Percentiles rank a stretch among this genome's conserved stretches.
phyloP scores from a whole-genome alignment of 2,329 filamentous ascomycete genomes.

The Scytalidium sp. region DNA sequence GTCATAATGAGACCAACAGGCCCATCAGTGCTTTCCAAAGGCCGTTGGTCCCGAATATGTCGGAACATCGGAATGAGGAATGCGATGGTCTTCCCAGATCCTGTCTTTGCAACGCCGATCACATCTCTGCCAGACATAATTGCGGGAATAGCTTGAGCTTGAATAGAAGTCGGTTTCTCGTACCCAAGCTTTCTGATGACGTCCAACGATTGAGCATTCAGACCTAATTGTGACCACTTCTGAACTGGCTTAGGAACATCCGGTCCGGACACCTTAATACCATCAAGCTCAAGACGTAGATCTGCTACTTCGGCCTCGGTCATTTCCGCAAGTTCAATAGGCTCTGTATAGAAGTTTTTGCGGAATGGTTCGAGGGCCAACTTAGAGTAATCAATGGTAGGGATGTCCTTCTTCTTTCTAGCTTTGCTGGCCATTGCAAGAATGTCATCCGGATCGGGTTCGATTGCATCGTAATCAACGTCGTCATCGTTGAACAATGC shows the following conservation, averaged over 20 bases:
- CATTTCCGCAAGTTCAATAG: conserved; percentile 77
- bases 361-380: conserved; percentile 81
- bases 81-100: conserved; percentile 94
- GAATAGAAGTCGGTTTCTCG: conserved; percentile 87
- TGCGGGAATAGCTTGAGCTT: conserved; percentile 89
- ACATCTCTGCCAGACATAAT: conserved; percentile 97
- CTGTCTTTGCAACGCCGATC: conserved; percentile 95
- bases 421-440: conserved; percentile 55
- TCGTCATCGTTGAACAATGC: conserved; percentile 90
- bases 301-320: conserved; percentile 80
- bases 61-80: conserved; percentile 97
- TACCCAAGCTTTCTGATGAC: conserved; percentile 80
- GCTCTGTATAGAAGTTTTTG: conserved; percentile 94
- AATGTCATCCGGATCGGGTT: conserved; percentile 61
- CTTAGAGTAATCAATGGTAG: conserved; percentile 81
- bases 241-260: conserved; percentile 90
- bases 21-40: conserved; percentile 79
- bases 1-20: conserved; percentile 88
- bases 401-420: conserved; percentile 95
- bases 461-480: conserved; percentile 58
- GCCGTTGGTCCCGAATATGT: conserved; percentile 91
- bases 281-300: conserved; percentile 83
- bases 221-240: conserved; percentile 94
- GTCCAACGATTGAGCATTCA: conserved; percentile 82
- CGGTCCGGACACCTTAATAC: conserved; percentile 88